Evolutionary conservation across 1,139 yeast species (phyloP).

Genomic region (Geotrichum bryndzae): DNA sequence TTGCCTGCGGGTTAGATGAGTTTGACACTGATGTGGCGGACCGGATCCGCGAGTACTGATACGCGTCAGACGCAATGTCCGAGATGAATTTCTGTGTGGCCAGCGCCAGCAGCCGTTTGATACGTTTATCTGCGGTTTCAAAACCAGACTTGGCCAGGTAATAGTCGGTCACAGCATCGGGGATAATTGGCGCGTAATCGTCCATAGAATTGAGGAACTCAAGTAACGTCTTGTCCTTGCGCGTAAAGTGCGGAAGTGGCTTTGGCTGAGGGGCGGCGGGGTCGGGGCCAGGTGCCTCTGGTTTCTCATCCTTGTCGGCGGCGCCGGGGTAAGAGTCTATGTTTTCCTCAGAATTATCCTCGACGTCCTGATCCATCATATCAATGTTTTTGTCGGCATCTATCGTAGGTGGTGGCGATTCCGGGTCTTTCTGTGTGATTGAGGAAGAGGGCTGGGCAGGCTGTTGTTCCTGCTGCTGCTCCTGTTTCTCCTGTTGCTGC

Average conservation of each 20-base stretch:
- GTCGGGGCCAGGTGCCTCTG: not conserved
- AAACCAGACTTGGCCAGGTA: slow-evolving; percentile 86
- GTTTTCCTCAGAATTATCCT: not conserved
- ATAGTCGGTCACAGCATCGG: slow-evolving; percentile 96
- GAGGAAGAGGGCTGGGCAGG: not conserved
- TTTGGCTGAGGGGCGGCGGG: not conserved
- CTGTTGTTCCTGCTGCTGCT: not conserved
- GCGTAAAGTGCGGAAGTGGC: slow-evolving; percentile 37
- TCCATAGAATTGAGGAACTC: slow-evolving; percentile 87
- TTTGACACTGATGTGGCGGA: slow-evolving; percentile 77
- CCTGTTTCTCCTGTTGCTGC: too few species aligned
- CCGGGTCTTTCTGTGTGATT: not conserved
- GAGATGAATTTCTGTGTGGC: slow-evolving; percentile 95
- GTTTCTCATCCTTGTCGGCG: not conserved
- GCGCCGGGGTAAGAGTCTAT: not conserved
- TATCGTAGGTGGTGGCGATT: not conserved
- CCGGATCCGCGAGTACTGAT: slow-evolving; percentile 87
- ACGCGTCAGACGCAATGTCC: slow-evolving; percentile 94
- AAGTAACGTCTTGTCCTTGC: slow-evolving; percentile 80
- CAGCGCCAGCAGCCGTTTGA: slow-evolving; percentile 79
- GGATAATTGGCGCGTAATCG: slow-evolving; percentile 92
- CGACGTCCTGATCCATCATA: not conserved
- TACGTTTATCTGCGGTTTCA: slow-evolving; percentile 69
- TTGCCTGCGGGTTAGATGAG: slow-evolving; percentile 77
- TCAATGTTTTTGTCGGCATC: not conserved